phyloP scores from a whole-genome alignment of 2,329 filamentous ascomycete genomes.

The Tolypocladium inflatum region DNA sequence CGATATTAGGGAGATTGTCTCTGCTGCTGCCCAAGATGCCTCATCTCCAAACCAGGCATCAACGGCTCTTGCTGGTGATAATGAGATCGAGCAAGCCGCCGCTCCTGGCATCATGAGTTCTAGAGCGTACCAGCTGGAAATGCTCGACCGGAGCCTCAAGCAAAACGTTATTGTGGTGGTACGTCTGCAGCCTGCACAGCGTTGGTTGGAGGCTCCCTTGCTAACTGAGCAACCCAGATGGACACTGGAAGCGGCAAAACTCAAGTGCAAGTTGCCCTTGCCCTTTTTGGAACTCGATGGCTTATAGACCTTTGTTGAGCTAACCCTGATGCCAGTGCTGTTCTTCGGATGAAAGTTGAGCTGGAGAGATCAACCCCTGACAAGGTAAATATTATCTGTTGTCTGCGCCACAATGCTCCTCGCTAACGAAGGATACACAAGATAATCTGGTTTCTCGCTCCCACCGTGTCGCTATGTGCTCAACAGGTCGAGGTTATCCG shows the following conservation, averaged over 20 bases:
- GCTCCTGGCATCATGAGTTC: conserved; percentile 25
- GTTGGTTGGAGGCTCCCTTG: neutral
- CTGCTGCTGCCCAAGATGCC: conserved; percentile 4
- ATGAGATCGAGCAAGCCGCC: neutral
- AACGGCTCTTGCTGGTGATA: neutral
- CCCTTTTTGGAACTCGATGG: neutral
- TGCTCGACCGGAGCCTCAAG: conserved; percentile 60
- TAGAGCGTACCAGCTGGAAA: conserved; percentile 64
- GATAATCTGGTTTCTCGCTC: conserved; percentile 66
- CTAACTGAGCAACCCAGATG: conserved; percentile 43
- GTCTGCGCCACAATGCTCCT: neutral
- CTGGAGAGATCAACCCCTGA: conserved; percentile 41
- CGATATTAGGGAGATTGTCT: conserved; percentile 9
- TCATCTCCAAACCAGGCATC: conserved; percentile 1
- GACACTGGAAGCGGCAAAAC: conserved; percentile 75
- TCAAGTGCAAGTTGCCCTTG: conserved; percentile 48
- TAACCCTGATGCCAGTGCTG: conserved; percentile 37
- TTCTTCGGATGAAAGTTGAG: conserved; percentile 58
- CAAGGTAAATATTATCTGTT: conserved; percentile 36
- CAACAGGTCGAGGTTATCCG: conserved; percentile 57
- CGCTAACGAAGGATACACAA: conserved; percentile 12
- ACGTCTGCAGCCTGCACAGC: conserved; percentile 13
- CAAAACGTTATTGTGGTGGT: conserved; percentile 66
- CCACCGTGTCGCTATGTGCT: conserved; percentile 55
- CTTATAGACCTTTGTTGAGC: neutral